Evolutionary conservation across 306 rosid species (phyloP).

Genomic region (Casuarina glauca): DNA sequence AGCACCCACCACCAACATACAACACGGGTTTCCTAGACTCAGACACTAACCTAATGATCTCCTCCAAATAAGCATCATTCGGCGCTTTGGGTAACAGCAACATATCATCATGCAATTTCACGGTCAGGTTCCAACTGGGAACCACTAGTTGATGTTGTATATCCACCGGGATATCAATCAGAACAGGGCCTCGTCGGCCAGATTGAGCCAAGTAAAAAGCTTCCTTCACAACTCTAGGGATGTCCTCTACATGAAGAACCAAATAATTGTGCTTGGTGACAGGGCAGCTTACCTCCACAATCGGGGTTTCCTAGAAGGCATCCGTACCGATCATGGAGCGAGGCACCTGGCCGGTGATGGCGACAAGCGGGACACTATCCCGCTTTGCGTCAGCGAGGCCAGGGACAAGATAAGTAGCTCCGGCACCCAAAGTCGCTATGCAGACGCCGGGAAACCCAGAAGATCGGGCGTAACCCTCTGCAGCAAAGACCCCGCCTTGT

Average conservation of each 20-base stretch:
- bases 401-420: too few species aligned
- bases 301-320: constrained; percentile 88
- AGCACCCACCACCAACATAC: constrained; percentile 85
- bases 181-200: constrained; percentile 80
- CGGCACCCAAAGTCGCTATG: too few species aligned
- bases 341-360: too few species aligned
- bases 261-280: constrained; percentile 85
- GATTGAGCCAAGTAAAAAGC: constrained; percentile 72
- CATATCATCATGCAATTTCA: constrained; percentile 50
- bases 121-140: constrained; percentile 59
- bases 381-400: too few species aligned
- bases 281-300: constrained; percentile 82
- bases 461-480: too few species aligned
- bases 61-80: constrained; percentile 43
- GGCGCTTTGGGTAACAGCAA: constrained; percentile 71
- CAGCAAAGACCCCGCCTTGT: too few species aligned
- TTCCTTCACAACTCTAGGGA: constrained; percentile 69
- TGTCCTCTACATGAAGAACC: constrained; percentile 88
- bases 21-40: constrained; percentile 74
- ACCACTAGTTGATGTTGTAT: constrained; percentile 79
- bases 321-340: constrained; percentile 78
- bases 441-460: too few species aligned
- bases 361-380: too few species aligned
- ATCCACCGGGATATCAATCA: constrained; percentile 83
- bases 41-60: constrained; percentile 50